Percentiles rank a stretch among this genome's conserved stretches.
These are phyloP conservation scores for Citropsis articulata DNA, from an alignment of 345 rosid genomes.

Conservation along the genomic window DNA sequence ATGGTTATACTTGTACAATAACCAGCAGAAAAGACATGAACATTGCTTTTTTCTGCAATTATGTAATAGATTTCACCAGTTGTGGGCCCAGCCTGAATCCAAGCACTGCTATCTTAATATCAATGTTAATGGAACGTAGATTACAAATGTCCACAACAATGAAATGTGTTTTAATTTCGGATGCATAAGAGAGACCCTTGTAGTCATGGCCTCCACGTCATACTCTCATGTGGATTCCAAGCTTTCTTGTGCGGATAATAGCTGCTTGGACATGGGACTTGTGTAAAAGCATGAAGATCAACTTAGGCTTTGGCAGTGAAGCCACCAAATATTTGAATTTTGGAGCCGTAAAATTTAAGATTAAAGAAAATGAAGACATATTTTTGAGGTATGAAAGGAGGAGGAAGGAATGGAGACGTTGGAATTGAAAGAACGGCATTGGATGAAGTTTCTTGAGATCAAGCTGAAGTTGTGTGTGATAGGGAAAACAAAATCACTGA, in stretches of 20 bases:
- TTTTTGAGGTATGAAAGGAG: no score
- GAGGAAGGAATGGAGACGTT: background rate
- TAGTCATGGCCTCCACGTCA: slow-evolving; percentile 4
- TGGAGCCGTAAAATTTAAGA: no score
- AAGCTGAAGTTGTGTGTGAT: no score
- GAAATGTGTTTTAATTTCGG: background rate
- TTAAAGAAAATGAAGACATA: no score
- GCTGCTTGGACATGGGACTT: slow-evolving; percentile 6
- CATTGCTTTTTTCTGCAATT: background rate
- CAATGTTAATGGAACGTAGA: background rate
- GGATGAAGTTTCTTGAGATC: no score
- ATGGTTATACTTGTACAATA: background rate
- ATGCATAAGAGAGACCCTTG: background rate
- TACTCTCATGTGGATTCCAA: background rate
- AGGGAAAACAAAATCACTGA: no score
- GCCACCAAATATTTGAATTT: background rate
- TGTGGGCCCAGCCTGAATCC: background rate
- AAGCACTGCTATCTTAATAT: background rate
- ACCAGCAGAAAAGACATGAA: slow-evolving; percentile 9
- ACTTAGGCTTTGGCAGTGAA: background rate
- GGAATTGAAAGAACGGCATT: no score
- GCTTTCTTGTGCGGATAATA: background rate
- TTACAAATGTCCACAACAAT: background rate
- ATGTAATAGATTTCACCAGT: background rate
- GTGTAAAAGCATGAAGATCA: background rate